phyloP scores from a whole-genome alignment of 306 rosid genomes.

The Luffa aegyptiaca region DNA sequence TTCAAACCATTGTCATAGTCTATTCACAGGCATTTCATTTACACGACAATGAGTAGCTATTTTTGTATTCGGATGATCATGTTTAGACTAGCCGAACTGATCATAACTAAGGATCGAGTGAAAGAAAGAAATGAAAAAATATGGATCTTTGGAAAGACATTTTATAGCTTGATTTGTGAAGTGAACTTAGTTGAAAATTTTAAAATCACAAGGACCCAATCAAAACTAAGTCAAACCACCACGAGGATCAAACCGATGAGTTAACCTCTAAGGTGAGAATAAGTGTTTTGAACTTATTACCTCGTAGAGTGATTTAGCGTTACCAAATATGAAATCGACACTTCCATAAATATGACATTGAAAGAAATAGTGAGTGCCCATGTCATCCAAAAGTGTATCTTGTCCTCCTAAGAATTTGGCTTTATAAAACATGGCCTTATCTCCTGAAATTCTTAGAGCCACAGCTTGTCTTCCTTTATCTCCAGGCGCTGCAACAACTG shows the following conservation, averaged over 20 bases:
- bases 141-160: too few species aligned
- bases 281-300: slow-evolving; percentile 14
- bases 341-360: slow-evolving; percentile 58
- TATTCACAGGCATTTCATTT: not conserved
- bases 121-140: too few species aligned
- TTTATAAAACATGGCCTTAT: slow-evolving; percentile 67
- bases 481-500: slow-evolving; percentile 58
- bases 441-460: slow-evolving; percentile 62
- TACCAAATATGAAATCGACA: slow-evolving; percentile 74
- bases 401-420: slow-evolving; percentile 60
- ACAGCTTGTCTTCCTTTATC: slow-evolving; percentile 83
- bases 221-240: not conserved
- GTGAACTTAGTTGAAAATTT: too few species aligned
- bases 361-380: slow-evolving; percentile 62
- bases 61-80: not conserved
- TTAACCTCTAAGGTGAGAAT: too few species aligned
- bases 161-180: too few species aligned
- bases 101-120: too few species aligned
- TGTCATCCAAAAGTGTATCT: slow-evolving; percentile 75
- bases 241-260: not conserved
- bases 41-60: not conserved
- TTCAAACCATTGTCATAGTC: not conserved
- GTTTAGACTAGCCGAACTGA: too few species aligned
- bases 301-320: slow-evolving; percentile 66
- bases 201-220: not conserved